phyloP scores from a whole-genome alignment of 176 grass and related monocot species.

The Oryza rufipogon region DNA sequence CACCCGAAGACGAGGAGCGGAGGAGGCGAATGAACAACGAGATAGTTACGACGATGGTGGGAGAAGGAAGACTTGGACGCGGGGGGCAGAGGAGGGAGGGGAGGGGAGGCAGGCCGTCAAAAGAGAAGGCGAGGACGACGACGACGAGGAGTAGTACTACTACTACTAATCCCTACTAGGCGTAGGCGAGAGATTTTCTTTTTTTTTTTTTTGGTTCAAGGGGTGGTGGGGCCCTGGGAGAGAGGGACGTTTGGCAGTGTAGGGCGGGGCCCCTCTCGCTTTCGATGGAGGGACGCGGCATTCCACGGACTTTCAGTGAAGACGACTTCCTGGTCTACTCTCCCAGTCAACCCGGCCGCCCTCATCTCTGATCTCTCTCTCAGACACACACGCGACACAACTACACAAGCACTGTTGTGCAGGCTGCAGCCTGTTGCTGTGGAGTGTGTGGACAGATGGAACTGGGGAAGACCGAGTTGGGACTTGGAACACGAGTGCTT shows the following conservation, averaged over 20 bases:
- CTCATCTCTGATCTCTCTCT: too few species aligned
- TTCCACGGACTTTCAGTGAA: constrained; percentile 33
- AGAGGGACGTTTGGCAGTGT: background rate
- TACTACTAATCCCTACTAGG: too few species aligned
- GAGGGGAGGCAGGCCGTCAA: constrained; percentile 1
- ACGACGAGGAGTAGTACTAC: background rate
- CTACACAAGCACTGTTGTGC: too few species aligned
- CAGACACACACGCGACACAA: too few species aligned
- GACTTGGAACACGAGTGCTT: too few species aligned
- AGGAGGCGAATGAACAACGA: background rate
- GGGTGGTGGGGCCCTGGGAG: background rate
- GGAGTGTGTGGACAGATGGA: too few species aligned
- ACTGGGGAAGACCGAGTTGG: too few species aligned
- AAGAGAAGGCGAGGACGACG: constrained; percentile 24
- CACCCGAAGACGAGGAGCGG: background rate
- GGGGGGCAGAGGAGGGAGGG: background rate
- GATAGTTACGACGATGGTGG: background rate
- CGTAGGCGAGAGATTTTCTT: constrained; percentile 33
- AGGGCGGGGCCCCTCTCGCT: background rate
- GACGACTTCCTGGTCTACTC: constrained; percentile 25
- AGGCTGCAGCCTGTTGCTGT: too few species aligned
- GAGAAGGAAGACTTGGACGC: background rate
- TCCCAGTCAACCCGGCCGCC: constrained; percentile 34
- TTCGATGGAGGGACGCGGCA: constrained; percentile 31
- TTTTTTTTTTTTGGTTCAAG: background rate